Conservation (phyloP, 164 flowering plant genomes). For the Tetrastigma voinierianum region DNA sequence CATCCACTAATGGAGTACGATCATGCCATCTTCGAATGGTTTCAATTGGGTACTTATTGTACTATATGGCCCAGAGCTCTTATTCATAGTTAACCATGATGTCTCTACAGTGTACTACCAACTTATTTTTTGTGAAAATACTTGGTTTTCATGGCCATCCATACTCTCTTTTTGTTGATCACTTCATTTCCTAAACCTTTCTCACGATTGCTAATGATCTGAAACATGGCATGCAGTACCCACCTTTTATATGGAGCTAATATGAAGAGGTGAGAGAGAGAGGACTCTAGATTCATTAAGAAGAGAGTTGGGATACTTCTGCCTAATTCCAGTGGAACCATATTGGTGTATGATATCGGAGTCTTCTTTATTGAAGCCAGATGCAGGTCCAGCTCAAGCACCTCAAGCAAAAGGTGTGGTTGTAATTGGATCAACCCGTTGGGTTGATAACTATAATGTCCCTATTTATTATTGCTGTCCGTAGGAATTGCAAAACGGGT, state of each 20-base stretch:
- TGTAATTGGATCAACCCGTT: slow-evolving; percentile 56
- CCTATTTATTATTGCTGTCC: slow-evolving; percentile 49
- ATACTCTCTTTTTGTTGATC: not conserved
- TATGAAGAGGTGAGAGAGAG: slow-evolving; percentile 41
- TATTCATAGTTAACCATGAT: not conserved
- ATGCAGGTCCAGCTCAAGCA: slow-evolving; percentile 53
- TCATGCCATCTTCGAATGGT: too few relatives aligned
- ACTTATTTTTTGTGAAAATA: too few relatives aligned
- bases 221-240: slow-evolving; percentile 48
- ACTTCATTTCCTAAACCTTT: not conserved
- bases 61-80: too few relatives aligned
- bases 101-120: too few relatives aligned
- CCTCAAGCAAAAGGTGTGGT: slow-evolving; percentile 46
- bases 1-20: too few relatives aligned
- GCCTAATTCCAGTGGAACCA: slow-evolving; percentile 47
- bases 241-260: slow-evolving; percentile 72
- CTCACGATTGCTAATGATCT: slow-evolving; percentile 11
- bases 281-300: slow-evolving; percentile 55
- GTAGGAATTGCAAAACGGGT: slow-evolving; percentile 55
- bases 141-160: not conserved
- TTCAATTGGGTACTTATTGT: too few relatives aligned
- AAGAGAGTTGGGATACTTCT: slow-evolving; percentile 66
- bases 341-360: slow-evolving; percentile 40
- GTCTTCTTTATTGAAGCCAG: slow-evolving; percentile 39
- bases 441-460: slow-evolving; percentile 76